Evolutionary conservation across 495 filamentous ascomycete species (phyloP).

Genomic region (Penicillium simplicissimum): DNA sequence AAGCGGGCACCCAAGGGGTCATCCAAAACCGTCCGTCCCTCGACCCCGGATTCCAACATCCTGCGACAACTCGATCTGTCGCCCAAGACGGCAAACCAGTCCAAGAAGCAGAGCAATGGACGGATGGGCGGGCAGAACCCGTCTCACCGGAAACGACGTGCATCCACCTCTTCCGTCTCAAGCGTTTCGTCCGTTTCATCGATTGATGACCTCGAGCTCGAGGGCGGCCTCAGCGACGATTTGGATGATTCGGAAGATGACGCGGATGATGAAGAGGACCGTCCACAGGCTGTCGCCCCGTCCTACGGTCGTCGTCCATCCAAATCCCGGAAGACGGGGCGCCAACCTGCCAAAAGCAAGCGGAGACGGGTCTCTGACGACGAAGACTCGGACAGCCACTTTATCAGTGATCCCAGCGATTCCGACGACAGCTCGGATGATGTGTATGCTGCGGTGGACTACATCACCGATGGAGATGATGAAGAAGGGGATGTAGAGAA

Average conservation of each 20-base stretch:
- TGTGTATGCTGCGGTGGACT: slow-evolving; percentile 72
- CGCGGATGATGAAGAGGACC: slow-evolving; percentile 53
- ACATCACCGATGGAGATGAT: slow-evolving; percentile 75
- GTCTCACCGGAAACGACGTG: slow-evolving; percentile 40
- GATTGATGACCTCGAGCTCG: slow-evolving; percentile 27
- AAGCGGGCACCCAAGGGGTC: slow-evolving; percentile 35
- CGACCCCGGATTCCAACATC: slow-evolving; percentile 25
- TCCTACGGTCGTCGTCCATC: slow-evolving; percentile 48
- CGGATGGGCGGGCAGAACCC: slow-evolving; percentile 21
- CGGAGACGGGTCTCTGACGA: slow-evolving; percentile 60
- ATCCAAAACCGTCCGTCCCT: slow-evolving; percentile 29
- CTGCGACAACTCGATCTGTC: slow-evolving; percentile 23
- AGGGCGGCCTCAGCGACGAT: slow-evolving; percentile 33
- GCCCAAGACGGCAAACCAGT: slow-evolving; percentile 25
- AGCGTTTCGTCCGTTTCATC: slow-evolving; percentile 48
- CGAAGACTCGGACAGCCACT: slow-evolving; percentile 58
- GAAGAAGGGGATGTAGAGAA: slow-evolving; percentile 72
- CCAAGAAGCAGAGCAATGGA: slow-evolving; percentile 32
- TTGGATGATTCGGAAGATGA: slow-evolving; percentile 49
- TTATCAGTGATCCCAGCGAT: slow-evolving; percentile 37
- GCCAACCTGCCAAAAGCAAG: slow-evolving; percentile 39
- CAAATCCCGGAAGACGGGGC: slow-evolving; percentile 48
- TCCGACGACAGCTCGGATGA: slow-evolving; percentile 57
- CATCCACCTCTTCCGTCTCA: slow-evolving; percentile 44
- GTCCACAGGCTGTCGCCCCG: slow-evolving; percentile 52